A percentile compares a stretch with the other conserved stretches of the same genome.
Evolutionary conservation across 345 rosid species (phyloP).

Genomic region (Corchorus olitorius): DNA sequence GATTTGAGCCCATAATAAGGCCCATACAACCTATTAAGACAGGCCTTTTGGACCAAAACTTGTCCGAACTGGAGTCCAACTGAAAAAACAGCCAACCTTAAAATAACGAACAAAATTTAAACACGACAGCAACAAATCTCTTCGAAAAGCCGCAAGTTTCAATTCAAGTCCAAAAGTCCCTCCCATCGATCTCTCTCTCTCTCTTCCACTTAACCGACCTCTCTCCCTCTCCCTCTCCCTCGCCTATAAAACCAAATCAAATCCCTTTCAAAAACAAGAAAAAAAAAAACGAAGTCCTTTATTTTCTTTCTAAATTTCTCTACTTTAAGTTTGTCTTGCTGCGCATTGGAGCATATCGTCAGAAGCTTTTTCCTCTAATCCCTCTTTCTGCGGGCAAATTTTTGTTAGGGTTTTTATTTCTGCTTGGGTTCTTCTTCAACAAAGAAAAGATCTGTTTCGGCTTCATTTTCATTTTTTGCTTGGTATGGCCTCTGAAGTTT

Average conservation of each 20-base stretch:
- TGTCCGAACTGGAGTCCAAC: background rate
- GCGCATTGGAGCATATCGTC: conserved; percentile 1
- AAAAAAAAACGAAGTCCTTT: background rate
- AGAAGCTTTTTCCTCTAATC: background rate
- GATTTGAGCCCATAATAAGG: background rate
- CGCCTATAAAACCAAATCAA: background rate
- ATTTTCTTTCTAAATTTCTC: background rate
- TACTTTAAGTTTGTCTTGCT: background rate
- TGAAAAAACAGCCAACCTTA: background rate
- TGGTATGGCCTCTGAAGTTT: conserved; percentile 53
- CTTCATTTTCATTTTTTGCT: conserved; percentile 14
- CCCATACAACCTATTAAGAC: background rate
- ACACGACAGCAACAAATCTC: background rate
- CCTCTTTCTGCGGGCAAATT: background rate
- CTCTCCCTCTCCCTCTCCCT: background rate
- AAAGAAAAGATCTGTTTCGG: background rate
- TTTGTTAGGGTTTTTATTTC: conserved; percentile 25
- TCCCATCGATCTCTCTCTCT: background rate
- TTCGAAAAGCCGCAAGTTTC: background rate
- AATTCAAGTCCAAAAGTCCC: conserved; percentile 17
- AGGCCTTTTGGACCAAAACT: background rate
- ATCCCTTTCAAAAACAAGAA: background rate
- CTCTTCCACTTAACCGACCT: background rate
- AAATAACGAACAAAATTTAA: background rate
- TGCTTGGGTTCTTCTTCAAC: background rate